A percentile compares a stretch with the other conserved stretches of the same genome.
phyloP scores from a whole-genome alignment of 1,284 basidiomycete genomes.

The Boletus calvinii region DNA sequence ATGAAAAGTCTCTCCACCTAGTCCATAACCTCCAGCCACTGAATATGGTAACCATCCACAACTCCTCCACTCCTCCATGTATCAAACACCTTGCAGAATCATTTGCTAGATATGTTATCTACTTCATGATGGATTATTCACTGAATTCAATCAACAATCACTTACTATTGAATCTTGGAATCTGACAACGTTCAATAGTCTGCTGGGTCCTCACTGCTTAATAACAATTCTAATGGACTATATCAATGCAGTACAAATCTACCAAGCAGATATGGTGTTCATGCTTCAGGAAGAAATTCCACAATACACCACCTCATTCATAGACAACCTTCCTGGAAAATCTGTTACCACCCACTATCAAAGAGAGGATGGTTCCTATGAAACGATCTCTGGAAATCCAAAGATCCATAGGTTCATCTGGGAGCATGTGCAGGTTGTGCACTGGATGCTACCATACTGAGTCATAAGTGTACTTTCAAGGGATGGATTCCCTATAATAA shows the following conservation, averaged over 20 bases:
- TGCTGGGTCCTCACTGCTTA: too few species aligned
- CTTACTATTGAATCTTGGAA: neutral
- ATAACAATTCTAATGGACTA: too few species aligned
- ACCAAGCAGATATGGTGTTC: neutral
- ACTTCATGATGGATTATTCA: neutral
- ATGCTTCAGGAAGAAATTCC: neutral
- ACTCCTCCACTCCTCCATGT: neutral
- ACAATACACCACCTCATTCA: neutral
- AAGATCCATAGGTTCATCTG: too few species aligned
- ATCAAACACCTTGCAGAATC: neutral
- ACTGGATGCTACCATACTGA: too few species aligned
- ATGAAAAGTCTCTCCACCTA: neutral
- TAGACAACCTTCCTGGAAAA: neutral
- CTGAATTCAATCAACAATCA: neutral
- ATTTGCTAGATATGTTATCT: neutral
- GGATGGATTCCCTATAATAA: too few species aligned
- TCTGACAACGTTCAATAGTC: neutral
- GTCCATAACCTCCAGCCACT: neutral
- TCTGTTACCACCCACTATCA: neutral
- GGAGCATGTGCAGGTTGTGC: too few species aligned
- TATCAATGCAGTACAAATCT: neutral
- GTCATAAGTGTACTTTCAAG: too few species aligned
- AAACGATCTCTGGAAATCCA: too few species aligned
- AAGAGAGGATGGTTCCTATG: neutral
- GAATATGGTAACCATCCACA: neutral